These are phyloP conservation scores for Hydrangea macrophylla DNA, from an alignment of 148 eudicot genomes.

Conservation along the genomic window DNA sequence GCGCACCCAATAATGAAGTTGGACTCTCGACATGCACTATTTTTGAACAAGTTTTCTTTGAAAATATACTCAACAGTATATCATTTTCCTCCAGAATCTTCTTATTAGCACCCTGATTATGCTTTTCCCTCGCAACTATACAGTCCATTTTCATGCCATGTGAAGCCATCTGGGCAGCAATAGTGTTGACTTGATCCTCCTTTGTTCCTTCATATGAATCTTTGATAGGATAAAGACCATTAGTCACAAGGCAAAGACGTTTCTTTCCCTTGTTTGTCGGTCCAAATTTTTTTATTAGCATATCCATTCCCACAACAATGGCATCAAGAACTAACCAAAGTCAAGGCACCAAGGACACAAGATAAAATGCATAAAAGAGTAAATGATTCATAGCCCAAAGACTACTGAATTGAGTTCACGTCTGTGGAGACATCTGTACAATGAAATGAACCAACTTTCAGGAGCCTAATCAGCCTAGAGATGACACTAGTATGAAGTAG, in stretches of 20 bases:
- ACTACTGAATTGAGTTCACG: background rate
- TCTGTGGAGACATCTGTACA: background rate
- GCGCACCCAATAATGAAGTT: conserved; percentile 81
- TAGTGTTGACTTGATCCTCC: conserved; percentile 82
- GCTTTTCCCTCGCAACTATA: conserved; percentile 58
- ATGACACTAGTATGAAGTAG: background rate
- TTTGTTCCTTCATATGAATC: conserved; percentile 92
- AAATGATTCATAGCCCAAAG: background rate
- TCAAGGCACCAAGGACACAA: conserved; percentile 49
- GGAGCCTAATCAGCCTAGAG: background rate
- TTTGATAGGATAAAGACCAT: conserved; percentile 68
- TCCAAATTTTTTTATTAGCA: conserved; percentile 90
- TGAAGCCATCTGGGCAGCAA: conserved; percentile 73
- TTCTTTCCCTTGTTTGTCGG: conserved; percentile 79
- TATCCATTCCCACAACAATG: conserved; percentile 95
- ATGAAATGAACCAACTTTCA: background rate
- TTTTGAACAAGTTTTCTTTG: conserved; percentile 61
- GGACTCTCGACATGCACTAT: conserved; percentile 68
- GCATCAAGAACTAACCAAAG: conserved; percentile 83
- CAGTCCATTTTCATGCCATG: conserved; percentile 91
- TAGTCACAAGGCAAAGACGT: conserved; percentile 83
- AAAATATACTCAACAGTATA: conserved; percentile 50
- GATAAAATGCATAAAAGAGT: conserved; percentile 12
- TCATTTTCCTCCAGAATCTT: conserved; percentile 75
- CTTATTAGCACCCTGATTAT: conserved; percentile 36